Base-by-base conservation (phyloP, 495 filamentous ascomycete genomes). In the Aspergillus saccharolyticus region DNA sequence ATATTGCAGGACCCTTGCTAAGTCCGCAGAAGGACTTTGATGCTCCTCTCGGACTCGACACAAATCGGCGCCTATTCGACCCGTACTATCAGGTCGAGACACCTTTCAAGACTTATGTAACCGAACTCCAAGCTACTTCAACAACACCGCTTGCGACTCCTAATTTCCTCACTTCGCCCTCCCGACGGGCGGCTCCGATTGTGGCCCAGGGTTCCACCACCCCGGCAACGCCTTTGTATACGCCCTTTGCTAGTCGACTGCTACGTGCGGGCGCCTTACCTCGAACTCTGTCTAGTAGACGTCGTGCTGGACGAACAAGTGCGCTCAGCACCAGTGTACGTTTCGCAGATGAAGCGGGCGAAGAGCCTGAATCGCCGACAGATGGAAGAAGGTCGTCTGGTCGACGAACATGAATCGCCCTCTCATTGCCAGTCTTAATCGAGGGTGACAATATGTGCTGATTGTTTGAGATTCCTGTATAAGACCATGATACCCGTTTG, bases 111-210 rank as follows among this genome's bases (percentile, higher is more conserved):
- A 53, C 75, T 42, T 73, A 66, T 46, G 70, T 70, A 19, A 61
- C 70, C 42, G 67, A 67, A 17, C 63, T 71, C 2, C 66, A 75
- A 28, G 66, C 59, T 52, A 67, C 63, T 39, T 69, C 70, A 18
- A 64, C 71, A n/a, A 75, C 64, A 15, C 78, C 80, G 4, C 54
- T 83, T 20, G 65, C 66, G n/a, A 78, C 75, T 15, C 81, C 82
- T 17, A 83, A 70, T 45, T 81, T 79, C 63, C 59, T 83, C 52
- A 77, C 68, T 44, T 85, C 83, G 7, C 83, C 83, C 28, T 84
- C 83, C 5, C 84, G 79, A 65, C 71, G 80, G 63, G 76, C 78
- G 24, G 78, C 80, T 30, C 70, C 80, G 25, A 79, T 79, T 14
- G 62, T 83, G 42, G 77, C 77, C 14, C 74, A 76, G 61, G 63